These are phyloP conservation scores for Penicillium mononematosum DNA, from an alignment of 495 filamentous ascomycete genomes.

Conservation along the genomic window DNA sequence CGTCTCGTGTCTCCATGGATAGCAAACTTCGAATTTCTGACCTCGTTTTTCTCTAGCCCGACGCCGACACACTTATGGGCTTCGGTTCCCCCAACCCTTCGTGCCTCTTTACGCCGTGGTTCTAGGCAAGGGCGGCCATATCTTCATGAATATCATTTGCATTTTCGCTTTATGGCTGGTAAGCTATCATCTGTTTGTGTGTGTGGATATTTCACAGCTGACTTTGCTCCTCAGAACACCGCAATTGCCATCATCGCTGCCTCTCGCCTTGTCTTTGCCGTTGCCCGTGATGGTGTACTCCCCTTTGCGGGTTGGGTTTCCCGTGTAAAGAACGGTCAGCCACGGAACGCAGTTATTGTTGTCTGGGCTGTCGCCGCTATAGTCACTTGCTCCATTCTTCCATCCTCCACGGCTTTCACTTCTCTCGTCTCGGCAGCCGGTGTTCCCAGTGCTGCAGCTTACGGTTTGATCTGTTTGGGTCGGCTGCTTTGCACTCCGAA, in stretches of 20 bases:
- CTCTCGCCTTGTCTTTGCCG: conserved; percentile 57
- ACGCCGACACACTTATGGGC: conserved; percentile 36
- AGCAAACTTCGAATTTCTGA: not conserved
- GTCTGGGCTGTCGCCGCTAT: conserved; percentile 51
- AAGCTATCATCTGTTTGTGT: conserved; percentile 13
- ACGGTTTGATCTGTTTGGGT: conserved; percentile 54
- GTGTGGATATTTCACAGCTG: not conserved
- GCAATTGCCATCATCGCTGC: conserved; percentile 54
- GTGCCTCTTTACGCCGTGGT: conserved; percentile 53
- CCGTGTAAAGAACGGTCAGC: conserved; percentile 50
- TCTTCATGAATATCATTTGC: conserved; percentile 56
- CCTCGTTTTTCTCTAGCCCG: conserved; percentile 29
- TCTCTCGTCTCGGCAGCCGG: conserved; percentile 53
- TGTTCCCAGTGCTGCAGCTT: conserved; percentile 53
- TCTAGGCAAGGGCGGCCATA: conserved; percentile 51
- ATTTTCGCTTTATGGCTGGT: conserved; percentile 50
- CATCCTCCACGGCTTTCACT: conserved; percentile 54
- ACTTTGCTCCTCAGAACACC: conserved; percentile 41
- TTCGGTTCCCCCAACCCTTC: conserved; percentile 55
- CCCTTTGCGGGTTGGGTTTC: conserved; percentile 57
- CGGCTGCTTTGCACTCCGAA: conserved; percentile 48
- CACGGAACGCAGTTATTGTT: conserved; percentile 55
- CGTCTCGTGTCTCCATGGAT: conserved; percentile 8
- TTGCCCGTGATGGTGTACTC: conserved; percentile 55
- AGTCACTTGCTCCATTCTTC: conserved; percentile 53